A percentile compares a stretch with the other conserved stretches of the same genome.
phyloP scores from a whole-genome alignment of 73 alveolate genomes.

The Paraurostyla sp. region DNA sequence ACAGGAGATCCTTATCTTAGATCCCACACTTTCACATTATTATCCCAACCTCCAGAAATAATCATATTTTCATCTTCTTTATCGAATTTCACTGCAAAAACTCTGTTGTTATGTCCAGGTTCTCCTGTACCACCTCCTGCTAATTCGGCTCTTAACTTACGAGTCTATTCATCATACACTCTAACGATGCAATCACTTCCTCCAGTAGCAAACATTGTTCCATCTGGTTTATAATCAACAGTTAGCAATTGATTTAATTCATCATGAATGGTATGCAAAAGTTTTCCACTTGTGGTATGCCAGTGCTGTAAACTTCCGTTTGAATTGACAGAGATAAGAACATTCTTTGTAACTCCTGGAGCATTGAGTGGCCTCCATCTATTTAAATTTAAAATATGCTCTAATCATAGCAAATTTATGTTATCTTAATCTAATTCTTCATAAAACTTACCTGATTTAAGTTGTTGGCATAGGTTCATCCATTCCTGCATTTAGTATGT shows the following conservation, averaged over 20 bases:
- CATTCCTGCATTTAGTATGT: slow-evolving; percentile 61
- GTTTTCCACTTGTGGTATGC: slow-evolving; percentile 97
- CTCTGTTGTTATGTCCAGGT: slow-evolving; percentile 89
- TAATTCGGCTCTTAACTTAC: slow-evolving; percentile 75
- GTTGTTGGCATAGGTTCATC: slow-evolving; percentile 86
- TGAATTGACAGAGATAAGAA: slow-evolving; percentile 93
- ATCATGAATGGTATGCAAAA: slow-evolving; percentile 91
- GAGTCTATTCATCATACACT: slow-evolving; percentile 78
- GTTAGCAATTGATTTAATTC: slow-evolving; percentile 93
- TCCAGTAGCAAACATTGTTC: slow-evolving; percentile 91
- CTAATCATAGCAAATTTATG: neutral
- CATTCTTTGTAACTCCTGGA: slow-evolving; percentile 88
- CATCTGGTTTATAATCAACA: slow-evolving; percentile 96
- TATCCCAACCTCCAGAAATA: slow-evolving; percentile 94
- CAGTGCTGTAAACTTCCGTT: slow-evolving; percentile 96
- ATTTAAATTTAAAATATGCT: neutral
- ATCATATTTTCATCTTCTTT: slow-evolving; percentile 83
- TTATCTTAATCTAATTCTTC: neutral
- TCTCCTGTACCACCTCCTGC: slow-evolving; percentile 83
- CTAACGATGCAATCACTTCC: slow-evolving; percentile 93
- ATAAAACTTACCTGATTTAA: slow-evolving; percentile 53
- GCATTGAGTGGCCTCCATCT: slow-evolving; percentile 94
- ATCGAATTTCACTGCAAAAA: slow-evolving; percentile 87
- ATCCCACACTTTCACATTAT: slow-evolving; percentile 89
- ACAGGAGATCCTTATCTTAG: slow-evolving; percentile 78